phyloP scores from a whole-genome alignment of 345 rosid species.

The Balakata baccata region DNA sequence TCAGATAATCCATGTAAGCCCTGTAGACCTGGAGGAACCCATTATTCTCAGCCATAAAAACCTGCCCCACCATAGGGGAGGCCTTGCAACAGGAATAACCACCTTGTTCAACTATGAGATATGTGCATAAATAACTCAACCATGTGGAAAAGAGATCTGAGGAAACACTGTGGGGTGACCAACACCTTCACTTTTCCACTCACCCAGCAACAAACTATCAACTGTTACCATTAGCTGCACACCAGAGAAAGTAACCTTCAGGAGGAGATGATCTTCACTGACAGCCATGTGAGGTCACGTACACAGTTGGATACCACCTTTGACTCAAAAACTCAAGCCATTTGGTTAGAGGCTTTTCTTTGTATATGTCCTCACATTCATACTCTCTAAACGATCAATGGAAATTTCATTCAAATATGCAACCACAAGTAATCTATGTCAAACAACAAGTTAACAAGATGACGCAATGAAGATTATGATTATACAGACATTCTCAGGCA shows the following conservation, averaged over 20 bases:
- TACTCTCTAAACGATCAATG: not conserved
- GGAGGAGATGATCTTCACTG: not conserved
- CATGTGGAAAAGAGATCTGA: not conserved
- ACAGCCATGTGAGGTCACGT: not conserved
- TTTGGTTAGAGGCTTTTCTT: not conserved
- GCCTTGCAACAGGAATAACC: not conserved
- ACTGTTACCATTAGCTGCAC: not conserved
- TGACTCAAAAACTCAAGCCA: not conserved
- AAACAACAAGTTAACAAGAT: not conserved
- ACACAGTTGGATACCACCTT: not conserved
- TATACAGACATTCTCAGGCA: not conserved
- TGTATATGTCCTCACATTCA: not conserved
- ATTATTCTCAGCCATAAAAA: not conserved
- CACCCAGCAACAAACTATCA: not conserved
- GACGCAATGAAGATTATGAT: not conserved
- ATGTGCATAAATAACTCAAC: not conserved
- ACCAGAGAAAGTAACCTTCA: not conserved
- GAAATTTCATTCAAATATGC: not conserved
- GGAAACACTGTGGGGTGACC: not conserved
- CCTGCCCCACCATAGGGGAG: not conserved
- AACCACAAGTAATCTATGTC: not conserved
- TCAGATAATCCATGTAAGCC: not conserved
- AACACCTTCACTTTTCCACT: not conserved
- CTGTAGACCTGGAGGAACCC: not conserved
- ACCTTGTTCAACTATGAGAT: conserved; percentile 1